Evolutionary conservation across 176 grass and related monocot genomes (phyloP), one percentile per base, ranked within the genome.

Genomic region (Oryza rufipogon): DNA sequence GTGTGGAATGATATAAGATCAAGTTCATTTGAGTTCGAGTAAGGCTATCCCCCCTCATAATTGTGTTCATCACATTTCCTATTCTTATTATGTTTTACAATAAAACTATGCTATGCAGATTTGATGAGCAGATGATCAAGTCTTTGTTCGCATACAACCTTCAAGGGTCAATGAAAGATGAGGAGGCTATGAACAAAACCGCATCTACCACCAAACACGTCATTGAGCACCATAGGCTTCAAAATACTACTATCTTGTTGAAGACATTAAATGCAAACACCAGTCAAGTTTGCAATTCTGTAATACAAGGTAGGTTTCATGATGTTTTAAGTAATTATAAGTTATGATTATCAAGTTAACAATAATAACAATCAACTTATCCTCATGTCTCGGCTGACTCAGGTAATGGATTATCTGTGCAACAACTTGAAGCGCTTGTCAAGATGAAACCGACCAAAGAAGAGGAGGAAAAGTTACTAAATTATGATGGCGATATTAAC

Each of bases 1-100:
- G 95, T 93, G 68, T 98, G 95, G 95, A 91, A 98, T 60, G 82
- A 93, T 38, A 93, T 98, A 39, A 83, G 84, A 84, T 98, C 95
- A 74, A 98, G 77, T 81, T 98, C 95, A 51, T 98, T 98, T 15
- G 91, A 93, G 76, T 98, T 95, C n/a, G 91, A 80, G 58, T 84
- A 89, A 86, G 88, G 33, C 2, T 4, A 86, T 66, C 19, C 52
- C n/a, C 44, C 45, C 12, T 70, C 33, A 42, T 54, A 70, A 56
- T 11, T 71, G 65, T 5, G 72, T 81, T 70, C 65, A 81, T 25
- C 41, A 46, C 73, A 82, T 66, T 10, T 28, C 12, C 32, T 86
- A 33, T 9, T 72, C 49, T 86, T 68, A 33, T 34, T 66, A 23
- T 63, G 9, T 28, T 74, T 94, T 26, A 73, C 64, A 86, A 78